Evolutionary conservation across 2,329 filamentous ascomycete genomes (phyloP).

Genomic region (Ascosphaera acerosa): DNA sequence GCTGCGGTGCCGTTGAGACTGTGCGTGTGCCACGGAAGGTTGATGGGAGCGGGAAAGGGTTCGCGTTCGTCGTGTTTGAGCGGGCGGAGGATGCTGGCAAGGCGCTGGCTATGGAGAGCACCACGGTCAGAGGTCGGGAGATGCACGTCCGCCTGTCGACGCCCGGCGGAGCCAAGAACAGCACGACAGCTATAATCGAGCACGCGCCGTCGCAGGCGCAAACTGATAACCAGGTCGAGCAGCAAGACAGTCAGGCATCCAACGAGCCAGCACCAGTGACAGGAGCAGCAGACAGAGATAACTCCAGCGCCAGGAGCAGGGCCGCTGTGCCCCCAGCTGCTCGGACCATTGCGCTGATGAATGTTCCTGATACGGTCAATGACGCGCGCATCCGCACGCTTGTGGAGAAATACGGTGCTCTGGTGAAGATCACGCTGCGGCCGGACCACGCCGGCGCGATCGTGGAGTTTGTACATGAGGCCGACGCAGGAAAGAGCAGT

Average conservation of each 20-base stretch:
- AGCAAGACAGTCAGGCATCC: not conserved
- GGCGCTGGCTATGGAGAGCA: slow-evolving; percentile 42
- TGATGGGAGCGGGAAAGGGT: slow-evolving; percentile 46
- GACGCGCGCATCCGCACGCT: slow-evolving; percentile 55
- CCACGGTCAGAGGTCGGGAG: slow-evolving; percentile 40
- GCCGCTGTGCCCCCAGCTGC: not conserved
- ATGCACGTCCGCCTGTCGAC: slow-evolving; percentile 36
- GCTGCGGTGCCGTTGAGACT: slow-evolving; percentile 49
- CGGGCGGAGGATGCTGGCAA: slow-evolving; percentile 39
- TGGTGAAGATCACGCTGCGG: slow-evolving; percentile 54
- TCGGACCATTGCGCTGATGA: slow-evolving; percentile 57
- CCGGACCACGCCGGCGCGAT: slow-evolving; percentile 67
- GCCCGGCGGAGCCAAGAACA: slow-evolving; percentile 19
- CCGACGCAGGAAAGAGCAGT: slow-evolving; percentile 37
- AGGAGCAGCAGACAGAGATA: too few relatives aligned
- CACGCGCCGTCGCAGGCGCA: too few relatives aligned
- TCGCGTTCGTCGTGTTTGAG: slow-evolving; percentile 55
- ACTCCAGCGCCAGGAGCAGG: too few relatives aligned
- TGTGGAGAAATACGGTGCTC: slow-evolving; percentile 40
- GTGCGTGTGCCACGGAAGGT: slow-evolving; percentile 45
- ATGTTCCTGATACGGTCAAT: slow-evolving; percentile 78
- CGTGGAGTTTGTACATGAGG: slow-evolving; percentile 50
- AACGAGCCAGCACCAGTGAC: too few relatives aligned
- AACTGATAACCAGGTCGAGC: not conserved
- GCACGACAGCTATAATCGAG: slow-evolving; percentile 21